Evolutionary conservation across 345 rosid genomes (phyloP), one percentile per base, ranked within the genome.

Genomic region (Eucalyptus cloeziana): DNA sequence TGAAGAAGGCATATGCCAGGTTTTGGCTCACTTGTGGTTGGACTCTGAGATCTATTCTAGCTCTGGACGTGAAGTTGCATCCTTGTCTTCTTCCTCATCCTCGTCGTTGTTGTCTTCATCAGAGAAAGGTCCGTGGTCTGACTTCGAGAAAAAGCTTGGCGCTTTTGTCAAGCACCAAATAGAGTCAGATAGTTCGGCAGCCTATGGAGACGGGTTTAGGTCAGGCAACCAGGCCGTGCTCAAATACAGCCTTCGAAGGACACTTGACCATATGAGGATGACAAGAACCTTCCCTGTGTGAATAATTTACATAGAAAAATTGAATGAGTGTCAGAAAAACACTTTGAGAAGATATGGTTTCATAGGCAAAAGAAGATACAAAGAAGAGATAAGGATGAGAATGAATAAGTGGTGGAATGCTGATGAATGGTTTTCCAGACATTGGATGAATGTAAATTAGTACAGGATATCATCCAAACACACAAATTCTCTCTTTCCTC

Each of bases 1-100:
- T 10, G 99, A 98, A 94, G 99, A 97, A 94, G 99, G 99, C 16
- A 97, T 98, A 45, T 98, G 99, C 91, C 99, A 98, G 90, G 99
- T 97, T 19, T 89, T 98, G 91, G 99, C 97, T 56, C 96, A 97
- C 90, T 93, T 98, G 99, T 98, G 99, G 99, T 89, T 98, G 91
- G 99, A 97, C 14, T 94, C 99, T 1, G 99, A 98, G 94, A 95
- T 96, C 5, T 96, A 96, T 86, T 89, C 96, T 21, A 81, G 92
- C 52, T 67, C 94, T 4, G 95, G 95, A 67, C 88, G 90, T 49
- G 95, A 91, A 7, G 94, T 64, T 10, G 87, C 99, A 69, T 93
- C 95, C 4, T 67, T 92, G 2, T 89, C 95, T 1, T 94, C 98
- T 0, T 94, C 98, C 1, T 90, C 98, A 6, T 92, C 98, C 7